Base-by-base conservation (phyloP, 2,329 filamentous ascomycete species). In the Penicillium sp. region DNA sequence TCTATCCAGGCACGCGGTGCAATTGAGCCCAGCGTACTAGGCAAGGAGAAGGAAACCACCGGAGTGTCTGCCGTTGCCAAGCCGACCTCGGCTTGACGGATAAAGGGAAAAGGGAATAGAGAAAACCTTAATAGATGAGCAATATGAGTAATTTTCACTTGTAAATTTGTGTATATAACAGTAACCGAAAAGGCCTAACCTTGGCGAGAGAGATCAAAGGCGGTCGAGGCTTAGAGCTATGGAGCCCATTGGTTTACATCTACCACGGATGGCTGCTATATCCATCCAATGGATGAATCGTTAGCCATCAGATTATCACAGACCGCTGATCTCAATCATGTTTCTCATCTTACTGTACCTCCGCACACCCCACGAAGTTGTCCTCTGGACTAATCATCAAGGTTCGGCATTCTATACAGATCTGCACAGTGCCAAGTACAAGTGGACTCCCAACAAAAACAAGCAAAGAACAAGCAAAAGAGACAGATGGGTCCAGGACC, bases 221-320 rank as follows among this genome's bases (percentile, higher is more conserved):
- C n/a, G n/a, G n/a, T n/a, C n/a, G n/a, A n/a, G n/a, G n/a, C n/a
- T n/a, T n/a, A n/a, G n/a, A n/a, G 9, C 32, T 23, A 5, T 3
- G 13, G 8, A 22, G 14, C 6, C 37, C n/a, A 34, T 39, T 47
- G 41, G 39, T 13, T n/a, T n/a, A n/a, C n/a, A n/a, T n/a, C n/a
- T n/a, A n/a, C 31, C 31, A 34, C 2, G 31, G 31, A 34, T 34
- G 6, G n/a, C 29, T 31, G 16, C 16, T 3, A 18, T 16, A 34
- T 18, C 18, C 31, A 27, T 38, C 42, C 44, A 49, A 49, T 44
- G 26, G 44, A 39, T 23, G 4, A 3, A 24, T 20, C 23, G 26
- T 20, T 10, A n/a, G 23, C 10, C 22, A 44, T 46, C 46, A 46
- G 46, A 49, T 46, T 49, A 46, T 36, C 42, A 28, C 34, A 39